Percentiles rank a stretch among this genome's conserved stretches.
phyloP scores from a whole-genome alignment of 352 stramenopile genomes.

The Blastocystis sp. region DNA sequence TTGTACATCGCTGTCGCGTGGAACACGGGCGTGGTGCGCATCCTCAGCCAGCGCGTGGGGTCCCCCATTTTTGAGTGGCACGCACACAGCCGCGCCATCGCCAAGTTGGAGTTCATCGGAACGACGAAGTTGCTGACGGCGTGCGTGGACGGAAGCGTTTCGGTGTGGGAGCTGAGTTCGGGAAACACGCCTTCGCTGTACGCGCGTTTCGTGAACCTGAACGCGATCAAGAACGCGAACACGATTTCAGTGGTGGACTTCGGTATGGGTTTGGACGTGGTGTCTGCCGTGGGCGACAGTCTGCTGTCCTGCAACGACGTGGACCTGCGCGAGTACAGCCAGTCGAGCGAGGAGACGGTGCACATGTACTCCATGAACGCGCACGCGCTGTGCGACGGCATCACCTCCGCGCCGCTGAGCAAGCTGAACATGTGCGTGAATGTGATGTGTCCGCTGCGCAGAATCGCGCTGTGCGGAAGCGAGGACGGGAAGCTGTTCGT shows the following conservation, averaged over 20 bases:
- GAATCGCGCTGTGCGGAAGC: slow-evolving; percentile 66
- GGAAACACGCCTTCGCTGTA: background rate
- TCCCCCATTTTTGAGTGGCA: slow-evolving; percentile 36
- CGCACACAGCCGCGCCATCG: slow-evolving; percentile 17
- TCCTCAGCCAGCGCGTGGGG: slow-evolving; percentile 45
- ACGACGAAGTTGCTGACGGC: slow-evolving; percentile 15
- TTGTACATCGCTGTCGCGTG: slow-evolving; percentile 32
- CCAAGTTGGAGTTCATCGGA: slow-evolving; percentile 47
- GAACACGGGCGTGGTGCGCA: slow-evolving; percentile 31
- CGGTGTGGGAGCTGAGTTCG: slow-evolving; percentile 28
- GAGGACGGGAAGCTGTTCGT: slow-evolving; percentile 72
- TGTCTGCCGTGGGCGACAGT: background rate
- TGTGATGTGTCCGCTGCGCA: slow-evolving; percentile 46
- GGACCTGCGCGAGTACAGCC: slow-evolving; percentile 55
- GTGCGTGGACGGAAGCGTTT: slow-evolving; percentile 44
- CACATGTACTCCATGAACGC: slow-evolving; percentile 4
- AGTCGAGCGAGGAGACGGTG: background rate
- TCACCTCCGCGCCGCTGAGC: slow-evolving; percentile 46
- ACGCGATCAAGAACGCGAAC: slow-evolving; percentile 11
- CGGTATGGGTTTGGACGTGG: background rate
- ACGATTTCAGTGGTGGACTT: slow-evolving; percentile 25
- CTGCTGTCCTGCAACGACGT: slow-evolving; percentile 37
- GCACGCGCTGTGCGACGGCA: slow-evolving; percentile 47
- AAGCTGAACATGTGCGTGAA: slow-evolving; percentile 62
- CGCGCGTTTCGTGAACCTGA: background rate